Percentiles rank a stretch among this genome's conserved stretches.
phyloP scores from a whole-genome alignment of 768 basidiomycete species.

The Infundibulicybe gibba region DNA sequence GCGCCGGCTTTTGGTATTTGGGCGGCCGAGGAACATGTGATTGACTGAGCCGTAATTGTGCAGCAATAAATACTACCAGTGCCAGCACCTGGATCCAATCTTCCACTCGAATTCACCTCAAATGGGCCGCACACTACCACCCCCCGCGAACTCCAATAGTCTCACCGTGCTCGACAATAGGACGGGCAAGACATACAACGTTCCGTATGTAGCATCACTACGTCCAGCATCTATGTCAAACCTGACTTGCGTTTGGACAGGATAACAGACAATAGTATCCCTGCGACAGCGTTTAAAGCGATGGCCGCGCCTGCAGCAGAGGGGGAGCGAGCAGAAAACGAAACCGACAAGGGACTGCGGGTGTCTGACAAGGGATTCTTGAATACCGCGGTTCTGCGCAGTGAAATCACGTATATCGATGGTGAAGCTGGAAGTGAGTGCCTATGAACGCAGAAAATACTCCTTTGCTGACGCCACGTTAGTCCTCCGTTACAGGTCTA shows the following conservation, averaged over 20 bases:
- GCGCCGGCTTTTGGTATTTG: no score
- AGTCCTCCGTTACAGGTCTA: slow-evolving; percentile 73
- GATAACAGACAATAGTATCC: slow-evolving; percentile 75
- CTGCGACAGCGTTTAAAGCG: slow-evolving; percentile 78
- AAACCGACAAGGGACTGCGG: slow-evolving; percentile 77
- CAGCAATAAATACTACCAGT: no score
- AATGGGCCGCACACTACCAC: neutral
- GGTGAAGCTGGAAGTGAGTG: slow-evolving; percentile 74
- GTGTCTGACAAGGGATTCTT: slow-evolving; percentile 79
- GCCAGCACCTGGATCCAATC: no score
- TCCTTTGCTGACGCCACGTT: slow-evolving; percentile 1
- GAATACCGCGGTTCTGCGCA: slow-evolving; percentile 79
- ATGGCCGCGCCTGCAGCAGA: slow-evolving; percentile 56
- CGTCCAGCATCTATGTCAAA: neutral
- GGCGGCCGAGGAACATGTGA: no score
- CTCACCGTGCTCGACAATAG: slow-evolving; percentile 81
- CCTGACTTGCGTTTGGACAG: slow-evolving; percentile 29
- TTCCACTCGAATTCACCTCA: no score
- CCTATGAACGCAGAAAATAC: neutral
- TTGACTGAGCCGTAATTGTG: no score
- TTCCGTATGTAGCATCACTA: slow-evolving; percentile 50
- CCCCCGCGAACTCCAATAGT: slow-evolving; percentile 17
- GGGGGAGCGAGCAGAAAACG: slow-evolving; percentile 75
- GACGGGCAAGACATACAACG: slow-evolving; percentile 71
- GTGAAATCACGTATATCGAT: slow-evolving; percentile 87